Evolutionary conservation across 176 grass and related monocot species (phyloP).

Genomic region (Stipa capillata): DNA sequence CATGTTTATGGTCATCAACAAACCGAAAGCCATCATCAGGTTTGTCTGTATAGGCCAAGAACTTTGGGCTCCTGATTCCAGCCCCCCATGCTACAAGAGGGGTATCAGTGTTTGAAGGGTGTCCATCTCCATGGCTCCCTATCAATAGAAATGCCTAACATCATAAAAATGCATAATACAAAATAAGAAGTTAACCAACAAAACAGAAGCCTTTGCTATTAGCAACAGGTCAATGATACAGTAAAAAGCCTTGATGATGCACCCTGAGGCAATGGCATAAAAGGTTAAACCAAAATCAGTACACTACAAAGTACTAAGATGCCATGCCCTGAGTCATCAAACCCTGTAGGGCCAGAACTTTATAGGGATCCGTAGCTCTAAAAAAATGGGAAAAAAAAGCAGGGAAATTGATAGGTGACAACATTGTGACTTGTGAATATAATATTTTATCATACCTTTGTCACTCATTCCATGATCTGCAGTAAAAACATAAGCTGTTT

Average conservation of each 20-base stretch:
- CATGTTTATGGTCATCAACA: conserved; percentile 93
- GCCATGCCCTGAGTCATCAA: not conserved
- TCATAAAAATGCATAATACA: no score
- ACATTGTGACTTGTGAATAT: not conserved
- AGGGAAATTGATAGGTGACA: conserved; percentile 4
- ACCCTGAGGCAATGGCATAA: not conserved
- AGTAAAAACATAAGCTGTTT: conserved; percentile 83
- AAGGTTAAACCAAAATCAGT: conserved; percentile 17
- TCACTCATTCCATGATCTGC: conserved; percentile 99
- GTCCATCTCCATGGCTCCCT: conserved; percentile 98
- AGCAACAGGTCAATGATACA: not conserved
- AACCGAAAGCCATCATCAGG: conserved; percentile 84
- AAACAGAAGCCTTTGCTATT: conserved; percentile 15
- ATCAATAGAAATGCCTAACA: conserved; percentile 19
- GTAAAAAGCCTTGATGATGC: not conserved
- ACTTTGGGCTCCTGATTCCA: conserved; percentile 71
- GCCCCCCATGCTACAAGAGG: conserved; percentile 94
- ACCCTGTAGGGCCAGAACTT: not conserved
- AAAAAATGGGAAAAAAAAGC: not conserved
- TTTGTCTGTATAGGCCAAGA: conserved; percentile 44
- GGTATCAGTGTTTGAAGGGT: conserved; percentile 90
- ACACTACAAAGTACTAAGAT: not conserved
- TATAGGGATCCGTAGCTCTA: not conserved
- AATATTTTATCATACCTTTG: conserved; percentile 52
- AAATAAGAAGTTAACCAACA: conserved; percentile 6